These are phyloP conservation scores for Gautieria morchelliformis DNA, from an alignment of 768 basidiomycete species.

Conservation along the genomic window DNA sequence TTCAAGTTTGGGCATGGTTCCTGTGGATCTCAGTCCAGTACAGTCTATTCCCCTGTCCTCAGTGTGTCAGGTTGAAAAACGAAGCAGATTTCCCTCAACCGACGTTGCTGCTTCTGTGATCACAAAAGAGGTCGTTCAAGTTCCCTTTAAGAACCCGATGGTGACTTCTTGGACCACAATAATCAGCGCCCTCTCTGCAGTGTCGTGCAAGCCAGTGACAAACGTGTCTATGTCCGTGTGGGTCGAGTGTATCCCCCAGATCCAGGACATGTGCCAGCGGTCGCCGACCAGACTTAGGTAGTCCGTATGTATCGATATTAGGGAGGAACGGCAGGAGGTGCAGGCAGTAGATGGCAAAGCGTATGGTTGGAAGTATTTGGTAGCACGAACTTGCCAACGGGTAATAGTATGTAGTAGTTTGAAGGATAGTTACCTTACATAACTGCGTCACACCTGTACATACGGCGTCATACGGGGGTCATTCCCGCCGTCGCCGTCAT, in stretches of 20 bases:
- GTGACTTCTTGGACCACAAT: neutral
- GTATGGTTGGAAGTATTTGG: too few species aligned
- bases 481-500: too few species aligned
- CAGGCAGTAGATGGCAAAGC: too few species aligned
- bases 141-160: neutral
- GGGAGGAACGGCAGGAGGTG: too few species aligned
- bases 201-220: neutral
- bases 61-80: neutral
- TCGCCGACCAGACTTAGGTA: too few species aligned
- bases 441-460: too few species aligned
- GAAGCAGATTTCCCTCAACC: neutral
- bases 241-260: neutral
- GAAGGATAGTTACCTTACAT: too few species aligned
- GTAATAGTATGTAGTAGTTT: too few species aligned
- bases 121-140: neutral
- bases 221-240: neutral
- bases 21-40: neutral
- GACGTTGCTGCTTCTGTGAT: neutral
- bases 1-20: neutral
- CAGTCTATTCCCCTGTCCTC: neutral
- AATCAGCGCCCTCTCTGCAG: neutral
- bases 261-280: neutral
- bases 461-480: too few species aligned
- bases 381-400: too few species aligned
- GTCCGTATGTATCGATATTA: too few species aligned